A percentile compares a stretch with the other conserved stretches of the same genome.
Conservation (phyloP, 2,329 filamentous ascomycete genomes). For the Salinomyces thailandicus region DNA sequence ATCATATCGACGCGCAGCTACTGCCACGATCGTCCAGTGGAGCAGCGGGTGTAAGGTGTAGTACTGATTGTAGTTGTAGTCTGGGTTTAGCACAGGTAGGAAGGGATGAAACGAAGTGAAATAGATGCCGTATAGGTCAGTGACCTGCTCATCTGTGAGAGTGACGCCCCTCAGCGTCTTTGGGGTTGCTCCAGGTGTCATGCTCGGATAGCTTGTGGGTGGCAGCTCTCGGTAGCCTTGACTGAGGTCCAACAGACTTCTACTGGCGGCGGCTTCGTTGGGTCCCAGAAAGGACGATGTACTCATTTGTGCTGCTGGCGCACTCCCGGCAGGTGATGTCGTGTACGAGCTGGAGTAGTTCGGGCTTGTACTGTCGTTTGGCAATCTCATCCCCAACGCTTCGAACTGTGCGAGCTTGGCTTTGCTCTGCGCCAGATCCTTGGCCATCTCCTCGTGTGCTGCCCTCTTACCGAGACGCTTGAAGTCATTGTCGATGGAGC, state of each 20-base stretch:
- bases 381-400: constrained; percentile 20
- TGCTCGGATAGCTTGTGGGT: constrained; percentile 37
- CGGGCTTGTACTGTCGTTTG: constrained; percentile 7
- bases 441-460: constrained; percentile 78
- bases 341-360: constrained; percentile 14
- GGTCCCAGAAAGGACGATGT: constrained; percentile 23
- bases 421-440: constrained; percentile 57
- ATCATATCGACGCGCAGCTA: constrained; percentile 61
- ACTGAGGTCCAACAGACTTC: constrained; percentile 28
- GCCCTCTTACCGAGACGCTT: constrained; percentile 74
- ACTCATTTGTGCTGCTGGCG: constrained; percentile 21
- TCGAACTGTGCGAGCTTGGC: constrained; percentile 22
- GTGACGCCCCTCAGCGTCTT: constrained; percentile 46
- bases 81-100: constrained; percentile 63
- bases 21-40: constrained; percentile 74
- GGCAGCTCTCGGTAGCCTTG: constrained; percentile 29
- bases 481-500: constrained; percentile 81
- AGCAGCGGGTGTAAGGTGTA: constrained; percentile 68
- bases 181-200: constrained; percentile 46
- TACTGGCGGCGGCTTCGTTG: constrained; percentile 28
- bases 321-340: constrained; percentile 14
- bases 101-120: constrained; percentile 69
- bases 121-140: constrained; percentile 59
- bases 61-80: constrained; percentile 42
- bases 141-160: constrained; percentile 33